Evolutionary conservation across 306 rosid species (phyloP).

Genomic region (Gillenia trifoliata): DNA sequence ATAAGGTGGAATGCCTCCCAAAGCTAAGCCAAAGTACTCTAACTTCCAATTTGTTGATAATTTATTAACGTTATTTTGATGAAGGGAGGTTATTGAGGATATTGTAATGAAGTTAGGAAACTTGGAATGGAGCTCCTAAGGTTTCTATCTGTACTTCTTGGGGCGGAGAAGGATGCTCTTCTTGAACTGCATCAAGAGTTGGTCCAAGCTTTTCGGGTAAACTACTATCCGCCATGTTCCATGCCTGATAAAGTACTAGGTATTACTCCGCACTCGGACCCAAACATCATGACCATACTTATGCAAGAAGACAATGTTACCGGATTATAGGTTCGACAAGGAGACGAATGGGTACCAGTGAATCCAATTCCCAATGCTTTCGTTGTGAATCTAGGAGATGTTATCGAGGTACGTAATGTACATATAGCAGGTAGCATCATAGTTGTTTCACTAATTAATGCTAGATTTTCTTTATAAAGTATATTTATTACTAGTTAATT

Average conservation of each 20-base stretch:
- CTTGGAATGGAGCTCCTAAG: constrained; percentile 22
- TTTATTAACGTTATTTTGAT: background rate
- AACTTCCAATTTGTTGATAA: background rate
- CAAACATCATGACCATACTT: constrained; percentile 12
- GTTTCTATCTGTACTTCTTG: constrained; percentile 27
- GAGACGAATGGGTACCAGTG: constrained; percentile 13
- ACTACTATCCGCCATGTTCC: constrained; percentile 37
- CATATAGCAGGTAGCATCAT: too few species aligned
- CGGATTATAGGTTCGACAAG: background rate
- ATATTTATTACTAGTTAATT: too few species aligned
- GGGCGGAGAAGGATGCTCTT: constrained; percentile 26
- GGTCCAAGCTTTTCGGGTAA: constrained; percentile 12
- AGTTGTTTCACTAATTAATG: too few species aligned
- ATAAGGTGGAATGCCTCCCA: too few species aligned
- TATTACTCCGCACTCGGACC: constrained; percentile 37
- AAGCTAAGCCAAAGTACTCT: background rate
- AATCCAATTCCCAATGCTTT: constrained; percentile 22
- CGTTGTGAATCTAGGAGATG: constrained; percentile 38
- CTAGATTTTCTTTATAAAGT: background rate
- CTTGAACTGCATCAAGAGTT: constrained; percentile 26
- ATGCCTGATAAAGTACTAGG: constrained; percentile 35
- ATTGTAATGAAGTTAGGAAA: constrained; percentile 25
- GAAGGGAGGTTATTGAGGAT: constrained; percentile 32
- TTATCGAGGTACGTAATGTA: constrained; percentile 1
- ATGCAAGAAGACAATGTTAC: background rate